These are phyloP conservation scores for Neurospora sp. DNA, from an alignment of 495 filamentous ascomycete species.

Conservation along the genomic window DNA sequence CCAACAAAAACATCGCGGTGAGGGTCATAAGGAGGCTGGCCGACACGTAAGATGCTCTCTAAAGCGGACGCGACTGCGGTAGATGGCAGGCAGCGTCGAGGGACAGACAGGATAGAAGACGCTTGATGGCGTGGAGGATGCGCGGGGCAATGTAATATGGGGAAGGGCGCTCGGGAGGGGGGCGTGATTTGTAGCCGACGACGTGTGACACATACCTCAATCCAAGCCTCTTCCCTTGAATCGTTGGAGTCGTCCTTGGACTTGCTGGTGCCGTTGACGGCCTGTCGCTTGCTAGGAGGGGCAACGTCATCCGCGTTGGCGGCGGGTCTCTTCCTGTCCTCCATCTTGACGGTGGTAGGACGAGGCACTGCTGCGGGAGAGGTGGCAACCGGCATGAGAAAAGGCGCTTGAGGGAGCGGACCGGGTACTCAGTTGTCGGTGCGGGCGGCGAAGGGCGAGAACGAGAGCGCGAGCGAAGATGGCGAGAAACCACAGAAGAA, in stretches of 20 bases:
- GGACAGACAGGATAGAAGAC: not conserved
- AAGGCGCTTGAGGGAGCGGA: constrained; percentile 10
- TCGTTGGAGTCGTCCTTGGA: constrained; percentile 62
- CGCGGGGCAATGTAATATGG: constrained; percentile 1
- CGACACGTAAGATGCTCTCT: constrained; percentile 4
- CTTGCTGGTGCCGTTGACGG: constrained; percentile 65
- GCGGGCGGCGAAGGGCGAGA: constrained; percentile 14
- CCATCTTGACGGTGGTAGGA: constrained; percentile 75
- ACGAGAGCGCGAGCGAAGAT: constrained; percentile 19
- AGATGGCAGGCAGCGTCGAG: constrained; percentile 1
- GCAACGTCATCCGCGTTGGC: constrained; percentile 65
- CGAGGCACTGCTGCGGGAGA: constrained; percentile 58
- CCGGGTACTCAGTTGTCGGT: not conserved
- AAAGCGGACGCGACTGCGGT: constrained; percentile 8
- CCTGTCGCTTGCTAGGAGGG: constrained; percentile 79
- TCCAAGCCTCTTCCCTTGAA: constrained; percentile 65
- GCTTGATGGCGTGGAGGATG: not conserved
- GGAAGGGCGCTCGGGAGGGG: constrained; percentile 10
- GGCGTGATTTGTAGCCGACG: constrained; percentile 3
- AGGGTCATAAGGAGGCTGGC: constrained; percentile 9
- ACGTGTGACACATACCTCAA: constrained; percentile 63
- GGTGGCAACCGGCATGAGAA: constrained; percentile 76
- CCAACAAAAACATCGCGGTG: constrained; percentile 16
- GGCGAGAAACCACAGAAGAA: constrained; percentile 9
- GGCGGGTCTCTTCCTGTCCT: constrained; percentile 90